These are phyloP conservation scores for Verticillium isaacii DNA, from an alignment of 2,329 filamentous ascomycete genomes.

Conservation along the genomic window DNA sequence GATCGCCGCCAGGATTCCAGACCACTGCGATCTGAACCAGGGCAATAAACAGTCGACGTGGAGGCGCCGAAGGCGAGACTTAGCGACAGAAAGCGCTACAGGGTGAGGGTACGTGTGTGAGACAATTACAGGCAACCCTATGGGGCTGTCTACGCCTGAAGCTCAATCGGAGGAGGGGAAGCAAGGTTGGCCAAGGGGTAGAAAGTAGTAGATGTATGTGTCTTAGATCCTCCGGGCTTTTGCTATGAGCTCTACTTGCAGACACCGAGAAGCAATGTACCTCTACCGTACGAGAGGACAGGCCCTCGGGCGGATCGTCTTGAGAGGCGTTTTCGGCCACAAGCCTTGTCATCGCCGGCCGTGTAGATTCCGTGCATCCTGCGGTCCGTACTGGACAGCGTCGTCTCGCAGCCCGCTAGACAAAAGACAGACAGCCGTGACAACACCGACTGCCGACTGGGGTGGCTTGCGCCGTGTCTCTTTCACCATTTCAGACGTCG, in stretches of 20 bases:
- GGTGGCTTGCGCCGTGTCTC: background rate
- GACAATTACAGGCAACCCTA: background rate
- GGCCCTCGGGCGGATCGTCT: too few species aligned
- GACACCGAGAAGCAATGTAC: background rate
- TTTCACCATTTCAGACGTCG: background rate
- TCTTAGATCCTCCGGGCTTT: background rate
- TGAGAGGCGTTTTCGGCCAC: too few species aligned
- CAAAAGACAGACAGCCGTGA: background rate
- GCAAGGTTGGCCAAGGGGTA: background rate
- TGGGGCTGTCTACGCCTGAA: background rate
- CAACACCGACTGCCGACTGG: background rate
- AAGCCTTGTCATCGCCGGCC: too few species aligned
- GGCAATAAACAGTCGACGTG: background rate
- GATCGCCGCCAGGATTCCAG: background rate
- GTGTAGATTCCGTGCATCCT: too few species aligned
- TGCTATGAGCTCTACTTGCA: background rate
- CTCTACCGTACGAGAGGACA: too few species aligned
- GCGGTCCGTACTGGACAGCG: too few species aligned
- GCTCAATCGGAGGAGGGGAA: background rate
- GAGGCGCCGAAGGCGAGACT: background rate
- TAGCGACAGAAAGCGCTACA: background rate
- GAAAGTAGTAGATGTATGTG: background rate
- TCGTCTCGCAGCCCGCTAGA: too few species aligned
- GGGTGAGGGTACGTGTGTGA: background rate
- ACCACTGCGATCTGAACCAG: background rate